Percentiles rank a stretch among this genome's conserved stretches.
phyloP scores from a whole-genome alignment of 106 monocot species.

The Dendrobium nobile region DNA sequence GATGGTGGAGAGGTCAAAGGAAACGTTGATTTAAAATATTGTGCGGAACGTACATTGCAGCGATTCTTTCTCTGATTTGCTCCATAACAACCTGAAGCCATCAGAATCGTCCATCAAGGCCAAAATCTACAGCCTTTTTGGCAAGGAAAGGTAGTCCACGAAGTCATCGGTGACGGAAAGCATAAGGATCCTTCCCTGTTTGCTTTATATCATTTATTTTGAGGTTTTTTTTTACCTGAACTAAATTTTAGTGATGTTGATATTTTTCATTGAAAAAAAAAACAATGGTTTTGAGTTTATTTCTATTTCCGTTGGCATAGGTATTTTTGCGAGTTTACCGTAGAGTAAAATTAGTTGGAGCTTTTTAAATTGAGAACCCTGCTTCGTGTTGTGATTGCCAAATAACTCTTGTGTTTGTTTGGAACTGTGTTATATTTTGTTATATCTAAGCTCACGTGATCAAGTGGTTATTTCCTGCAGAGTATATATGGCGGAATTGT shows the following conservation, averaged over 20 bases:
- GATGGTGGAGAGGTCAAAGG: constrained; percentile 24
- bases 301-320: too few species aligned
- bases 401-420: not conserved
- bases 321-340: too few species aligned
- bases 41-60: constrained; percentile 32
- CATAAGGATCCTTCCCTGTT: constrained; percentile 7
- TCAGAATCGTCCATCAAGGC: constrained; percentile 18
- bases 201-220: too few species aligned
- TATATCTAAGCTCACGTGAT: not conserved
- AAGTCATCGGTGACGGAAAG: constrained; percentile 58
- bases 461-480: not conserved
- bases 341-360: too few species aligned
- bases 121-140: constrained; percentile 54
- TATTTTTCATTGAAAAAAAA: too few species aligned
- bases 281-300: too few species aligned
- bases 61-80: constrained; percentile 26
- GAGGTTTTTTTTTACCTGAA: too few species aligned
- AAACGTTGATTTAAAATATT: constrained; percentile 30
- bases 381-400: too few species aligned
- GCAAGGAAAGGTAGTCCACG: constrained; percentile 53
- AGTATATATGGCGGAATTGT: not conserved
- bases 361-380: too few species aligned
- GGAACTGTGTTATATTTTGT: not conserved
- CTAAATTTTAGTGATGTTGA: too few species aligned
- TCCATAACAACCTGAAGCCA: constrained; percentile 23